A percentile compares a stretch with the other conserved stretches of the same genome.
Conservation (phyloP, 768 basidiomycete genomes). For the Jaapia argillacea region DNA sequence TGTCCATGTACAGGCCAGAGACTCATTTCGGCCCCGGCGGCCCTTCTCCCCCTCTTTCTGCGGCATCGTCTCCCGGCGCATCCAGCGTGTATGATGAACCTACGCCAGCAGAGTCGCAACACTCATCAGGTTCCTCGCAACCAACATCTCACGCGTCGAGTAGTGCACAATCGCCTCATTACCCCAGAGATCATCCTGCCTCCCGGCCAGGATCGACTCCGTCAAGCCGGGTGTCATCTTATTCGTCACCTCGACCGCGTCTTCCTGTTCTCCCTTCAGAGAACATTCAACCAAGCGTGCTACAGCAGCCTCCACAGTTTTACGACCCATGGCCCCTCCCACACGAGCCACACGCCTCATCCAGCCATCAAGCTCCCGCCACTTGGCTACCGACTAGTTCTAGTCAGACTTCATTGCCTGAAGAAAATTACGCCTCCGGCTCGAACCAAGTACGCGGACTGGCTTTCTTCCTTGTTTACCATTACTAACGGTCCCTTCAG, state of each 20-base stretch:
- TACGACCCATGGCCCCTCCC: neutral
- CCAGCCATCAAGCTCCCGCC: neutral
- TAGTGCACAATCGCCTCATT: neutral
- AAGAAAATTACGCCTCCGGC: neutral
- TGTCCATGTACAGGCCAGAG: neutral
- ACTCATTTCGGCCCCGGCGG: neutral
- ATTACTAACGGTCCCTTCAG: neutral
- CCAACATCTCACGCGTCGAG: neutral
- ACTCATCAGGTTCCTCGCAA: neutral
- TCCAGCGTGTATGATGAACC: too few relatives aligned
- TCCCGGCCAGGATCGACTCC: neutral
- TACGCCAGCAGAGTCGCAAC: neutral
- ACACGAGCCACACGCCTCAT: neutral
- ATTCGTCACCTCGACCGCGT: neutral
- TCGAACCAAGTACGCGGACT: neutral
- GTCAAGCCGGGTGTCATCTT: neutral
- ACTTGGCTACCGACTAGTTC: neutral
- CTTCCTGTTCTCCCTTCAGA: neutral
- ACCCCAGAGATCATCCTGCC: neutral
- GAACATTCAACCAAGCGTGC: neutral
- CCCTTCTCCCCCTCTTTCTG: neutral
- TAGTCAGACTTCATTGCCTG: neutral
- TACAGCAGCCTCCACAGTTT: neutral
- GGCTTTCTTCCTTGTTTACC: neutral
- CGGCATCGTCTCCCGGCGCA: neutral